Percentiles rank a stretch among this genome's conserved stretches.
Evolutionary conservation across 345 rosid genomes (phyloP).

Genomic region (Eucalyptus regnans): DNA sequence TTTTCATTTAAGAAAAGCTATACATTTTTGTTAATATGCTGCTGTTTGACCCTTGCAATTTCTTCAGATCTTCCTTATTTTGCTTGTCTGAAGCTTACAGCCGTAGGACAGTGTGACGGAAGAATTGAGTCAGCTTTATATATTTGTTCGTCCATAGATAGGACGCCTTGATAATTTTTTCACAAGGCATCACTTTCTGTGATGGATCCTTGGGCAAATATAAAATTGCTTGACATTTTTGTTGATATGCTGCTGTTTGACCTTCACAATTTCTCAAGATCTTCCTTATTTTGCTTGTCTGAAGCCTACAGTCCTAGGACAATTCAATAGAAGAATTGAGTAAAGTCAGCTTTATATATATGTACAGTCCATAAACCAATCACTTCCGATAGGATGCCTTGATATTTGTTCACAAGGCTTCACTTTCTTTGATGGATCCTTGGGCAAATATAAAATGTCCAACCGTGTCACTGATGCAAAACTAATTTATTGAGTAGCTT

Average conservation of each 20-base stretch:
- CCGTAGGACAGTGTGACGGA: background rate
- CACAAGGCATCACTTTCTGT: background rate
- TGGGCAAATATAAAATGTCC: background rate
- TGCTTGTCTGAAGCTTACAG: background rate
- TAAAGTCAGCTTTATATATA: background rate
- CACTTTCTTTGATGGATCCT: background rate
- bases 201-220: background rate
- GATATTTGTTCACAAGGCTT: background rate
- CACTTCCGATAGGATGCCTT: background rate
- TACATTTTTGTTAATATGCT: background rate
- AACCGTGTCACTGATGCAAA: background rate
- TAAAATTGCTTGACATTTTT: background rate
- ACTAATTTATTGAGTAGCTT: background rate
- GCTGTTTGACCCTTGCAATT: background rate
- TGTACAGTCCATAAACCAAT: background rate
- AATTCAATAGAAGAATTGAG: background rate
- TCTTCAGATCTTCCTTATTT: background rate
- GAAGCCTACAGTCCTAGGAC: background rate
- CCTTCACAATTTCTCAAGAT: background rate
- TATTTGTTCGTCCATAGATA: background rate
- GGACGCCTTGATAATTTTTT: background rate
- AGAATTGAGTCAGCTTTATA: background rate
- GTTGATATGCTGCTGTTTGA: background rate
- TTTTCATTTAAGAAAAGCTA: background rate
- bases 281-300: background rate